These are phyloP conservation scores for Botryosphaeria agaves DNA, from an alignment of 2,329 filamentous ascomycete genomes.

Conservation along the genomic window DNA sequence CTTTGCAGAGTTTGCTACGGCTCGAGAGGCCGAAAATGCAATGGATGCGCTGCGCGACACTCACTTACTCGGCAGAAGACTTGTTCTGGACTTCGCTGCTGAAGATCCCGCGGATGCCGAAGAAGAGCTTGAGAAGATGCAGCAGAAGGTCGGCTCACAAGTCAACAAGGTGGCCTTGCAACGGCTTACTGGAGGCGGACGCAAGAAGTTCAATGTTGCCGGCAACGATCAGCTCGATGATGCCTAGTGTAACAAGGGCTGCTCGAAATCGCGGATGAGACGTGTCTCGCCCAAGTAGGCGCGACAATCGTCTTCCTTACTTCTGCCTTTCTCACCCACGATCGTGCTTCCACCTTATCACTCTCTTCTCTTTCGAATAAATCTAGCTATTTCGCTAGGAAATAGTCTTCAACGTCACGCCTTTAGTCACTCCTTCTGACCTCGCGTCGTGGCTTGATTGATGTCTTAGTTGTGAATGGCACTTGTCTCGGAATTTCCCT, in stretches of 20 bases:
- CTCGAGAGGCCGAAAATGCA: constrained; percentile 78
- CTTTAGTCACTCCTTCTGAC: no score
- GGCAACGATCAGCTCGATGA: constrained; percentile 40
- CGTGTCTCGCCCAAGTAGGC: no score
- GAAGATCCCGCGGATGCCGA: constrained; percentile 82
- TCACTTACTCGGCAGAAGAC: constrained; percentile 73
- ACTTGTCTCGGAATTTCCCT: no score
- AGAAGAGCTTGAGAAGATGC: constrained; percentile 92
- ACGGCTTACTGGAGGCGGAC: constrained; percentile 65
- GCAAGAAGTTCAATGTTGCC: constrained; percentile 78
- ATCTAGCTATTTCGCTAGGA: no score
- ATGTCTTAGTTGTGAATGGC: no score
- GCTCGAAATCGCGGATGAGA: no score
- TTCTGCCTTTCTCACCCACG: no score
- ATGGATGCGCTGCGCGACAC: constrained; percentile 84
- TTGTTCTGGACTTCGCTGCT: constrained; percentile 84
- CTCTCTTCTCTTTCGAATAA: no score
- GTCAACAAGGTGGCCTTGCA: constrained; percentile 81
- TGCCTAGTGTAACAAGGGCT: constrained; percentile 7
- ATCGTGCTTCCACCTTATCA: no score
- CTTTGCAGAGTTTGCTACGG: constrained; percentile 88
- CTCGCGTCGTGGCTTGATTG: no score
- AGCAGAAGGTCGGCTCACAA: constrained; percentile 84
- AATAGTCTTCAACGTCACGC: no score
- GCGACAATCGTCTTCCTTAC: no score